Evolutionary conservation across 495 filamentous ascomycete species (phyloP).

Genomic region (Annulohypoxylon maeteangense): DNA sequence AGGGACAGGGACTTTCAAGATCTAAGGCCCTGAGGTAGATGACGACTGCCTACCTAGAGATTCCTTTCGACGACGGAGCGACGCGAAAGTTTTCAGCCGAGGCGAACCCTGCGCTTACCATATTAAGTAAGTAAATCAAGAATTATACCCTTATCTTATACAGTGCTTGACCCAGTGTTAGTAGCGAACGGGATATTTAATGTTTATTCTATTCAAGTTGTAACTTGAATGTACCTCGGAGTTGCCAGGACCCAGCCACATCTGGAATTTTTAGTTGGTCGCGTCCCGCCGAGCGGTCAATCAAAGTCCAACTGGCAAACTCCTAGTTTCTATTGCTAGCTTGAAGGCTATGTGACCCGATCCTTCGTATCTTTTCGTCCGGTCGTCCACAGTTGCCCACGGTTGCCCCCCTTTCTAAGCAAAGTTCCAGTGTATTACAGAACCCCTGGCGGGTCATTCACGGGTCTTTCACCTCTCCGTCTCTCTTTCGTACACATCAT

Average conservation of each 20-base stretch:
- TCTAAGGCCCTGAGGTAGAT: conserved; percentile 1
- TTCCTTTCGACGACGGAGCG: conserved; percentile 2
- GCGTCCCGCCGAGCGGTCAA: conserved; percentile 10
- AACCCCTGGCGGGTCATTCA: conserved; percentile 19
- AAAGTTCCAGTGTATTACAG: conserved; percentile 30
- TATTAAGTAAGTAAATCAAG: background rate
- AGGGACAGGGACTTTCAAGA: background rate
- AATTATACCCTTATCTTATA: background rate
- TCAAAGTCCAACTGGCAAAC: conserved; percentile 6
- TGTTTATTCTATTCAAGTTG: background rate
- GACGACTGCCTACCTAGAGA: background rate
- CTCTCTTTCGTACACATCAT: conserved; percentile 1
- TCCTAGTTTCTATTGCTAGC: conserved; percentile 4
- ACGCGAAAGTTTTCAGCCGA: conserved; percentile 2
- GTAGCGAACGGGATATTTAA: background rate
- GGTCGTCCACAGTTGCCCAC: background rate
- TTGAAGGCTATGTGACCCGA: conserved; percentile 33
- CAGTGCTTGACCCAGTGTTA: conserved; percentile 28
- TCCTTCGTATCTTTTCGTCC: conserved; percentile 25
- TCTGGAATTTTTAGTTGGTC: conserved; percentile 29
- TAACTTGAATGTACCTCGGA: background rate
- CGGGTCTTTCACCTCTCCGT: background rate
- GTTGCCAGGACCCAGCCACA: conserved; percentile 24
- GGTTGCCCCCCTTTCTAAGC: conserved; percentile 11
- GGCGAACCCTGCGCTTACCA: conserved; percentile 10